These are phyloP conservation scores for Rhodotorula sp. DNA, from an alignment of 1,284 basidiomycete genomes.

Conservation along the genomic window DNA sequence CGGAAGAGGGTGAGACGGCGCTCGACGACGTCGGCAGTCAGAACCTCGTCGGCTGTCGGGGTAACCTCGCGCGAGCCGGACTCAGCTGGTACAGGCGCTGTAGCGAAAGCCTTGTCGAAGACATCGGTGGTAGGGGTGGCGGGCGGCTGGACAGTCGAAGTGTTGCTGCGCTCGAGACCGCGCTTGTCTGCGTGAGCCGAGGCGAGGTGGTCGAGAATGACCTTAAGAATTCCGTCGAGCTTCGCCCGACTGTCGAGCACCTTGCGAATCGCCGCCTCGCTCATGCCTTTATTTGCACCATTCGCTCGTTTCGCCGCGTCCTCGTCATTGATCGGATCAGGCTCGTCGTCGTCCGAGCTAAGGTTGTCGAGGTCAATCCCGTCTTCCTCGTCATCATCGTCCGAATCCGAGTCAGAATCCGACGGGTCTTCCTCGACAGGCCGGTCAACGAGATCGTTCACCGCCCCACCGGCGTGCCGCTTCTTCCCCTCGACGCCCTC, in stretches of 20 bases:
- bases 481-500: conserved; percentile 55
- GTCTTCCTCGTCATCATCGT: conserved; percentile 44
- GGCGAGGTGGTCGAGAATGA: conserved; percentile 76
- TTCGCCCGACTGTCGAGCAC: conserved; percentile 86
- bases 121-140: conserved; percentile 16
- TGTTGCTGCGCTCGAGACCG: conserved; percentile 24
- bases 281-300: conserved; percentile 27
- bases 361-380: conserved; percentile 36
- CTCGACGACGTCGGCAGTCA: conserved; percentile 34
- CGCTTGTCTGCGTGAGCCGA: conserved; percentile 42
- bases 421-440: conserved; percentile 56
- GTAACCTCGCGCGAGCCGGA: conserved; percentile 38
- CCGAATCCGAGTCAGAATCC: conserved; percentile 56
- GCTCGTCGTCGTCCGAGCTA: conserved; percentile 58
- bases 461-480: conserved; percentile 23
- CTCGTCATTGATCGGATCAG: conserved; percentile 55
- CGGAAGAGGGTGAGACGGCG: conserved; percentile 59
- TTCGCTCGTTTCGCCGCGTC: conserved; percentile 54
- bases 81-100: background rate
- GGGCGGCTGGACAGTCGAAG: conserved; percentile 35
- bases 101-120: conserved; percentile 16
- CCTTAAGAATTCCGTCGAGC: conserved; percentile 79
- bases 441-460: conserved; percentile 42
- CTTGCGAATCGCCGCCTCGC: conserved; percentile 51
- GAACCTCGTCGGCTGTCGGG: conserved; percentile 38